Base-by-base conservation (phyloP, 225 moss, liverwort and hornwort genomes). In the Antitrichia curtipendula region DNA sequence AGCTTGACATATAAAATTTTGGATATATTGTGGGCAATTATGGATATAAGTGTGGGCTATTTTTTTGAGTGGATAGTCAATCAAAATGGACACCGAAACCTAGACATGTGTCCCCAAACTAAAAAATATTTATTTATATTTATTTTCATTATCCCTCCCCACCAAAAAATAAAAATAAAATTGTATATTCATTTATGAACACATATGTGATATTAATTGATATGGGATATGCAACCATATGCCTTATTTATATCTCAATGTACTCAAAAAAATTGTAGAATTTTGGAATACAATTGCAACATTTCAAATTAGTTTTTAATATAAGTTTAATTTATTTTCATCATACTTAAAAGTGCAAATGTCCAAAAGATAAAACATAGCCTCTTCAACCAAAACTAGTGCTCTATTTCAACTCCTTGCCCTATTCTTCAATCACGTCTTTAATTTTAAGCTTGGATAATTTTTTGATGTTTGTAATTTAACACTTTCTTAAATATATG, bases 361-460 rank as follows among this genome's bases (percentile, higher is more conserved):
- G 10, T 31, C 4, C 6, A 29, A 47, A 17, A 47, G 11, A 73
- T 47, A 10, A 45, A 73, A 3, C 6, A 43, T 27, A 28, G 15
- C 9, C 2, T 43, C 43, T 43, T 43, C 7, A 43, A 47, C 3
- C 2, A 2, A 49, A 50, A 74, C 49, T 49, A 49, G 49, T 74
- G 8, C 0, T 74, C 1, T 7, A 20, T 75, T 32, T 31, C 20
- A 50, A 32, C 0, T 49, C 0, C 1, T 0, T 32, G 7, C 4
- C 4, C 17, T 20, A 32, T 19, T 2, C 4, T 29, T 47, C 10
- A 0, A 29, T 47, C n/a, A n/a, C n/a, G n/a, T n/a, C n/a, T n/a
- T n/a, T n/a, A n/a, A n/a, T 29, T 45, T 47, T 31, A 1, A 31
- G 4, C 7, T 0, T 32, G 7, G 1, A 49, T 32, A 24, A 14